These are phyloP conservation scores for Fusarium verrucosum DNA, from an alignment of 2,329 filamentous ascomycete genomes.

Conservation along the genomic window DNA sequence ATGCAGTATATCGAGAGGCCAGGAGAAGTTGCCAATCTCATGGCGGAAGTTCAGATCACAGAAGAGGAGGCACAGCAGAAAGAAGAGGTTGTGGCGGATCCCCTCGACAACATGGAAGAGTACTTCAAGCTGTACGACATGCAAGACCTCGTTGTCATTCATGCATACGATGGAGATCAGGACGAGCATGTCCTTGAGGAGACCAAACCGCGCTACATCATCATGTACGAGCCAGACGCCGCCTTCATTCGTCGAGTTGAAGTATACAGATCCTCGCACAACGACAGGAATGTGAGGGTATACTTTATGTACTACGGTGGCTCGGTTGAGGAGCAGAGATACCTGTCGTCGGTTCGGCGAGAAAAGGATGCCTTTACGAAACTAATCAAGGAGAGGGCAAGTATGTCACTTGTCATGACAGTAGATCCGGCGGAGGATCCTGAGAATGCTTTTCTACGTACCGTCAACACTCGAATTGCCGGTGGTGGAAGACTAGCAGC, in stretches of 20 bases:
- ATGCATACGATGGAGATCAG: constrained; percentile 94
- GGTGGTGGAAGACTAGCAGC: constrained; percentile 86
- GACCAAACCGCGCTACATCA: constrained; percentile 89
- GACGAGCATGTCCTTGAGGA: constrained; percentile 98
- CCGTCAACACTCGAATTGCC: constrained; percentile 95
- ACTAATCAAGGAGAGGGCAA: constrained; percentile 91
- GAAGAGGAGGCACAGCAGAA: constrained; percentile 80
- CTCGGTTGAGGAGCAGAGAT: constrained; percentile 94
- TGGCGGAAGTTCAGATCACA: constrained; percentile 84
- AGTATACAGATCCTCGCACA: constrained; percentile 94
- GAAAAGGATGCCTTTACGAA: constrained; percentile 97
- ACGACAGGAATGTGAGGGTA: constrained; percentile 85
- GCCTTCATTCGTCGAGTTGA: constrained; percentile 94
- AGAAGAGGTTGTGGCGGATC: constrained; percentile 77
- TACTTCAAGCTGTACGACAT: constrained; percentile 93
- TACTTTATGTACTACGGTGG: constrained; percentile 98
- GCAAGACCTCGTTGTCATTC: constrained; percentile 86
- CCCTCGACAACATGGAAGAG: constrained; percentile 89
- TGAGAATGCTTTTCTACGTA: constrained; percentile 91
- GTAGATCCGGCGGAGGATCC: constrained; percentile 79
- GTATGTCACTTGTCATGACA: constrained; percentile 89
- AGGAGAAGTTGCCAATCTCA: constrained; percentile 80
- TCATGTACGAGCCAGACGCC: constrained; percentile 98
- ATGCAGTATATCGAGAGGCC: constrained; percentile 84
- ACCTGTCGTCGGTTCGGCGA: constrained; percentile 86